A percentile compares a stretch with the other conserved stretches of the same genome.
Evolutionary conservation across 2,329 filamentous ascomycete genomes (phyloP).

Genomic region (Furcasterigmium sp.): DNA sequence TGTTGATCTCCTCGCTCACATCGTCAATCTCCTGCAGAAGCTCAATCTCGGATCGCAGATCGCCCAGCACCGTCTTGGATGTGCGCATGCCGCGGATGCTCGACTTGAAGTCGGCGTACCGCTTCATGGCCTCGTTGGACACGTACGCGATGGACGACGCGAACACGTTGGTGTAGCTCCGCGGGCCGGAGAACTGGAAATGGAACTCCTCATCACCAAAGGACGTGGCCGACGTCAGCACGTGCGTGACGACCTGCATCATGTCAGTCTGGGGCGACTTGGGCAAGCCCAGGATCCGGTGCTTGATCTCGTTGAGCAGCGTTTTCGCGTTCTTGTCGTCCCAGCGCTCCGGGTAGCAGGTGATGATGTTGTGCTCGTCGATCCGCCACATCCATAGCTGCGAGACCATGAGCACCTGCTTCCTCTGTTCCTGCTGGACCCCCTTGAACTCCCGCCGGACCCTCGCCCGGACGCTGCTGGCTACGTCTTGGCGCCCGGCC

Average conservation of each 20-base stretch:
- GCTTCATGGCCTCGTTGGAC: slow-evolving; percentile 14
- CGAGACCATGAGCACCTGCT: slow-evolving; percentile 19
- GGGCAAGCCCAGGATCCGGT: slow-evolving; percentile 8
- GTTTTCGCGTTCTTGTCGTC: slow-evolving; percentile 15
- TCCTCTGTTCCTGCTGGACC: slow-evolving; percentile 17
- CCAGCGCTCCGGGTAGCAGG: slow-evolving; percentile 12
- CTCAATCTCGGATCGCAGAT: slow-evolving; percentile 16
- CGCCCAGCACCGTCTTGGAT: slow-evolving; percentile 11
- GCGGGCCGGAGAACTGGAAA: slow-evolving; percentile 12
- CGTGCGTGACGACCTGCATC: slow-evolving; percentile 6
- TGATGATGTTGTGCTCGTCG: slow-evolving; percentile 13
- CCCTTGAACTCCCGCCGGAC: slow-evolving; percentile 2
- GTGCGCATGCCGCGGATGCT: slow-evolving; percentile 13
- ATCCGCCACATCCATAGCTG: slow-evolving; percentile 16
- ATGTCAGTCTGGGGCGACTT: slow-evolving; percentile 9
- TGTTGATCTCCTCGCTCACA: slow-evolving; percentile 11
- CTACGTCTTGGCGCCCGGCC: slow-evolving; percentile 11
- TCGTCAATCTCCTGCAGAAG: slow-evolving; percentile 13
- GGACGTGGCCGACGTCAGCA: slow-evolving; percentile 7
- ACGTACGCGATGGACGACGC: slow-evolving; percentile 9
- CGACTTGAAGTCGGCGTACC: slow-evolving; percentile 10
- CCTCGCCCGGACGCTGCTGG: slow-evolving; percentile 11
- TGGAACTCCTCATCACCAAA: slow-evolving; percentile 14
- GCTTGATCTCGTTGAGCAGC: slow-evolving; percentile 12
- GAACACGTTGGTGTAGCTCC: slow-evolving; percentile 11